Conservation (phyloP, 2,329 filamentous ascomycete species). For the Aulographum hederae region DNA sequence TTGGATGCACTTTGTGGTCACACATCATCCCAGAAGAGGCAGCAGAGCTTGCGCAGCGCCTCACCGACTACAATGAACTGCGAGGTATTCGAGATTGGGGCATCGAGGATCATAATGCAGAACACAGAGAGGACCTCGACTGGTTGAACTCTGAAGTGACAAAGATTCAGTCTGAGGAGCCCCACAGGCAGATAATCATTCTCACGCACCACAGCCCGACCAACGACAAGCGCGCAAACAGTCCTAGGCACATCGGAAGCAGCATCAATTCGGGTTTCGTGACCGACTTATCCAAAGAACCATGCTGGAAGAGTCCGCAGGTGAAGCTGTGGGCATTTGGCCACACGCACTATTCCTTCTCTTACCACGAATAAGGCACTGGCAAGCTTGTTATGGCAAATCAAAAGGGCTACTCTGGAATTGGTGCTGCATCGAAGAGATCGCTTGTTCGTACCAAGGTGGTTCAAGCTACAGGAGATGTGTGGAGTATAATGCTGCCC, state of each 20-base stretch:
- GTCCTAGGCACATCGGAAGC: slow-evolving; percentile 15
- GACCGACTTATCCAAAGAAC: slow-evolving; percentile 19
- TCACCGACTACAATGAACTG: slow-evolving; percentile 9
- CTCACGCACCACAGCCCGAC: slow-evolving; percentile 5
- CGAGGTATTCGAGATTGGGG: slow-evolving; percentile 16
- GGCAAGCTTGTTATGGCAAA: slow-evolving; percentile 20
- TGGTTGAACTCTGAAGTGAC: slow-evolving; percentile 4
- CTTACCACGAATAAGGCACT: slow-evolving; percentile 14
- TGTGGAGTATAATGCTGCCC: not conserved
- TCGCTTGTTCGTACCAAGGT: not conserved
- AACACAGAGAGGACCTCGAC: slow-evolving; percentile 20
- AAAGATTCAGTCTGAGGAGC: slow-evolving; percentile 1
- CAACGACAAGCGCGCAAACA: slow-evolving; percentile 5
- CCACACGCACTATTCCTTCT: slow-evolving; percentile 30
- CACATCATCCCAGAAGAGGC: slow-evolving; percentile 4
- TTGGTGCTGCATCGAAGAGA: not conserved
- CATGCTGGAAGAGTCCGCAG: slow-evolving; percentile 15
- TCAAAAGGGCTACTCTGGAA: slow-evolving; percentile 17
- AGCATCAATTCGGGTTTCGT: slow-evolving; percentile 16
- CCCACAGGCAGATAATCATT: slow-evolving; percentile 4
- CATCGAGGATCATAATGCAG: slow-evolving; percentile 17
- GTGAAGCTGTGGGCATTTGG: slow-evolving; percentile 31
- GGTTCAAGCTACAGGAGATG: not conserved
- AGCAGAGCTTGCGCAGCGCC: slow-evolving; percentile 1
- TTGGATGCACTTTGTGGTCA: slow-evolving; percentile 10